Evolutionary conservation across 2,329 filamentous ascomycete species (phyloP).

Genomic region (Venturia effusa): DNA sequence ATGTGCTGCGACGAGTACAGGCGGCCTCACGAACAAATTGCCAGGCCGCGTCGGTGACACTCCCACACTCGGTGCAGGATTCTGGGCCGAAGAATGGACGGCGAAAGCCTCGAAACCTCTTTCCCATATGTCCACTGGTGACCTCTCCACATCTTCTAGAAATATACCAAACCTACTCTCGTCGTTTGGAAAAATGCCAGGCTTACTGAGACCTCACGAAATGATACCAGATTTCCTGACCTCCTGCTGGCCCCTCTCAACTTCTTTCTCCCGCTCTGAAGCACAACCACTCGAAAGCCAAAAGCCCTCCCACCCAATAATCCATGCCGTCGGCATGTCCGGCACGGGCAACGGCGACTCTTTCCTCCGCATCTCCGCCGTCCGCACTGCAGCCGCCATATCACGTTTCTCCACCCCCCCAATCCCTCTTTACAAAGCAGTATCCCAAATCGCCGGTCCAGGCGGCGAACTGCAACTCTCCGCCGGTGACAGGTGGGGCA

Average conservation of each 20-base stretch:
- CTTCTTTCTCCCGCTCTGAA: not conserved
- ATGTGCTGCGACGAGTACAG: constrained; percentile 55
- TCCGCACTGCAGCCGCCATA: constrained; percentile 61
- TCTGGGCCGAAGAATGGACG: constrained; percentile 80
- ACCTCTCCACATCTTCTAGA: no score
- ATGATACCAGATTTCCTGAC: not conserved
- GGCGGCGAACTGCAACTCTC: constrained; percentile 63
- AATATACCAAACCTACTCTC: not conserved
- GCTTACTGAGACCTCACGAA: not conserved
- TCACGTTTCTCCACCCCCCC: constrained; percentile 47
- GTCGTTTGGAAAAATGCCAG: not conserved
- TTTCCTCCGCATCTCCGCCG: constrained; percentile 63
- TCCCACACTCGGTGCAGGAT: constrained; percentile 71
- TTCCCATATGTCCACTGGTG: not conserved
- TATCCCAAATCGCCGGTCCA: constrained; percentile 56
- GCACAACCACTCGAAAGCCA: not conserved
- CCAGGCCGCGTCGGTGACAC: constrained; percentile 80
- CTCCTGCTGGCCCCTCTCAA: not conserved
- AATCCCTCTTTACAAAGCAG: constrained; percentile 43
- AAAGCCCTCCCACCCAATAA: not conserved
- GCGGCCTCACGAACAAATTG: constrained; percentile 81
- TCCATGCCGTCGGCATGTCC: constrained; percentile 38
- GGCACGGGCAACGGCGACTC: constrained; percentile 85
- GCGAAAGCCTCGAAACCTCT: constrained; percentile 26
- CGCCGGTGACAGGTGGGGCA: constrained; percentile 62